Evolutionary conservation across 129 eudicot genomes (phyloP).

Genomic region (Silybum marianum): DNA sequence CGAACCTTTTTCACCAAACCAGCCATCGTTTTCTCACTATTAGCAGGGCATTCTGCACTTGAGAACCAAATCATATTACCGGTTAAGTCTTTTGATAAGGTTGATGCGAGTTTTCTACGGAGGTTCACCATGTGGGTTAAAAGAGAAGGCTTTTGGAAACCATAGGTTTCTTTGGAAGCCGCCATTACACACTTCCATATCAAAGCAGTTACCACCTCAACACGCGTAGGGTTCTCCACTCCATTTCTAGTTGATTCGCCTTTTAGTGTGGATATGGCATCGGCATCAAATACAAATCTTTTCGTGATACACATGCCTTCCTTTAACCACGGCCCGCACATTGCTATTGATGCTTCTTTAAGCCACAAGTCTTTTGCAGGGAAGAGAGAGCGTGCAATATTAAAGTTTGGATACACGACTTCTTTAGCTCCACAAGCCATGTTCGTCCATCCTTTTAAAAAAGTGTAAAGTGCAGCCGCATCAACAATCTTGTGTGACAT

Average conservation of each 20-base stretch:
- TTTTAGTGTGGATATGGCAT: neutral
- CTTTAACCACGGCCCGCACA: neutral
- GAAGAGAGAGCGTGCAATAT: too few species aligned
- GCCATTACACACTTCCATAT: neutral
- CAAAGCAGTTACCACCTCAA: neutral
- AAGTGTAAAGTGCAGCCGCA: too few species aligned
- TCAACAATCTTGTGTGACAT: too few species aligned
- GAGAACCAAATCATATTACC: constrained; percentile 1
- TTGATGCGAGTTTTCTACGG: neutral
- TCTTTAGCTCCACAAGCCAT: too few species aligned
- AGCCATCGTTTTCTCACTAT: neutral
- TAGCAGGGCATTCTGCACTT: neutral
- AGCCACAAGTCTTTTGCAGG: constrained; percentile 26
- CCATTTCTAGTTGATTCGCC: neutral
- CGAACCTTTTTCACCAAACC: neutral
- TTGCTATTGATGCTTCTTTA: constrained; percentile 27
- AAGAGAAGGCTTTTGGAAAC: neutral
- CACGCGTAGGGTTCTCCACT: neutral
- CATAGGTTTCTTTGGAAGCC: neutral
- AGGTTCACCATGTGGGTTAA: neutral
- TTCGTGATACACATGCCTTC: neutral
- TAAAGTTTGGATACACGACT: too few species aligned
- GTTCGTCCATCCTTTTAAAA: too few species aligned
- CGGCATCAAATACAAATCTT: neutral
- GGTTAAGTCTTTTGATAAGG: neutral